Conservation (phyloP, 176 grass and related monocot genomes). For the Carex pumila region DNA sequence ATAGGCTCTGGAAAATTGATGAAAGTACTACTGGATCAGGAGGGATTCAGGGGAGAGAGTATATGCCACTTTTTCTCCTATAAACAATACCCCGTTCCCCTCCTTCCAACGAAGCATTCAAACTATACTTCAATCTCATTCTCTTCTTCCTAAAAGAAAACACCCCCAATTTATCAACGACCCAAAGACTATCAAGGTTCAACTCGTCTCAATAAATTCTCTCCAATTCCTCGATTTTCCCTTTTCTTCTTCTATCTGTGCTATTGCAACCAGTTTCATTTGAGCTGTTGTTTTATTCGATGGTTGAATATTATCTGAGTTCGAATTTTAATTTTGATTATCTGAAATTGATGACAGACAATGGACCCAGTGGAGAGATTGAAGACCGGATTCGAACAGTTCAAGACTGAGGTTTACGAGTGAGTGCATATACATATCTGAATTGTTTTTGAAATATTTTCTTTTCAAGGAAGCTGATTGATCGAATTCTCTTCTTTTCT, state of each 20-base stretch:
- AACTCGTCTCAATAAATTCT: not conserved
- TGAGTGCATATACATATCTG: slow-evolving; percentile 14
- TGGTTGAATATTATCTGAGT: not conserved
- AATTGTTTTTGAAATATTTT: not conserved
- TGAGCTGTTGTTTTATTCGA: not conserved
- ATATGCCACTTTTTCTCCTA: not conserved
- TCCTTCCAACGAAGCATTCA: slow-evolving; percentile 2
- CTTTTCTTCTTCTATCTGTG: not conserved
- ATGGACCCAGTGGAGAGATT: slow-evolving; percentile 67
- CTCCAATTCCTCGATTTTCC: not conserved
- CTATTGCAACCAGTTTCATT: too few species aligned
- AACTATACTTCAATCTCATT: slow-evolving; percentile 4
- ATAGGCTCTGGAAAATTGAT: not conserved
- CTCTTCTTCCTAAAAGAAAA: not conserved
- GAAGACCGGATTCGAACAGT: slow-evolving; percentile 55
- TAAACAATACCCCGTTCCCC: slow-evolving; percentile 13
- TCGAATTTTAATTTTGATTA: not conserved
- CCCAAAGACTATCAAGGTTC: slow-evolving; percentile 3
- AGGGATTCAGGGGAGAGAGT: not conserved
- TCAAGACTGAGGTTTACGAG: slow-evolving; percentile 81
- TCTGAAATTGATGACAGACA: slow-evolving; percentile 21
- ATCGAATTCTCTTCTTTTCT: not conserved
- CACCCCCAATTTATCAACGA: not conserved
- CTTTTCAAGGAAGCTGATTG: not conserved
- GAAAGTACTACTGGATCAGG: not conserved